These are phyloP conservation scores for Dryas drummondii DNA, from an alignment of 306 rosid genomes.

Conservation along the genomic window DNA sequence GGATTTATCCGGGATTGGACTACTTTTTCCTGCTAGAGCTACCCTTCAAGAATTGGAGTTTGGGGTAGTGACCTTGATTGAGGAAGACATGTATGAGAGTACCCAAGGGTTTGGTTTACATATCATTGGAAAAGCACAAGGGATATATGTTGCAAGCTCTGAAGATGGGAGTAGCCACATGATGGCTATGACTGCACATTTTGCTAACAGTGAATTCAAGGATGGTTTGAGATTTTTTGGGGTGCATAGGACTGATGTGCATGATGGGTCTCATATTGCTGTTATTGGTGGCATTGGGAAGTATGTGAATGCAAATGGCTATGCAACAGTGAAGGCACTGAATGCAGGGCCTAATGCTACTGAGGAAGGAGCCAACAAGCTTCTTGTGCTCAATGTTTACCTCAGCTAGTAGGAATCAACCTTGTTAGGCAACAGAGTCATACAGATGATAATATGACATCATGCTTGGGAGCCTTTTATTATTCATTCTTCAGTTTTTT, in stretches of 20 bases:
- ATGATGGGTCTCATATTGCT: slow-evolving; percentile 70
- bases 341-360: slow-evolving; percentile 30
- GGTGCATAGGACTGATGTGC: slow-evolving; percentile 45
- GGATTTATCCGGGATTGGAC: slow-evolving; percentile 52
- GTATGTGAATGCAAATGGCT: slow-evolving; percentile 71
- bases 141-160: slow-evolving; percentile 60
- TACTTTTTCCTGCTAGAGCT: slow-evolving; percentile 54
- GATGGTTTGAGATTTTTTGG: slow-evolving; percentile 67
- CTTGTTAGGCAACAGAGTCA: background rate
- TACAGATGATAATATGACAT: background rate
- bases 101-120: slow-evolving; percentile 13
- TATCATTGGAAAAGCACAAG: slow-evolving; percentile 58
- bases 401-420: slow-evolving; percentile 39
- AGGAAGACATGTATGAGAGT: slow-evolving; percentile 44
- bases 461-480: background rate
- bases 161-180: slow-evolving; percentile 63
- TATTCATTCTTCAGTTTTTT: background rate
- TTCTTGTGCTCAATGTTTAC: slow-evolving; percentile 62
- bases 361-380: slow-evolving; percentile 29
- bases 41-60: slow-evolving; percentile 62
- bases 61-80: slow-evolving; percentile 50
- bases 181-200: slow-evolving; percentile 56
- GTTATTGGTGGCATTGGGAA: slow-evolving; percentile 85
- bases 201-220: slow-evolving; percentile 31
- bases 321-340: slow-evolving; percentile 63